Conservation (phyloP, 306 rosid species). For the Dalbergia cultrata region DNA sequence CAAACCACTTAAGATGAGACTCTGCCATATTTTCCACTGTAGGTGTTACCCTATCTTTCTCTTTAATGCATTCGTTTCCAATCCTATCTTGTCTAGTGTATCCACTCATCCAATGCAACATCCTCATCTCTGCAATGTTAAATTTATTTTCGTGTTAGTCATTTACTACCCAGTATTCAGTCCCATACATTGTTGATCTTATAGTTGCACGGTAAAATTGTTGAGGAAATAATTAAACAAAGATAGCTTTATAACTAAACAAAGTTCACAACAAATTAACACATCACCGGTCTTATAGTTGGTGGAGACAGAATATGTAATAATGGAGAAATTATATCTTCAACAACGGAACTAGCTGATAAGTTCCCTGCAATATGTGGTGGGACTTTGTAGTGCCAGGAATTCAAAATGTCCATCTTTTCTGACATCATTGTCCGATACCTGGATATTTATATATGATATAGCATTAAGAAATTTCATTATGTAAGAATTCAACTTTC, state of each 20-base stretch:
- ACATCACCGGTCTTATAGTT: slow-evolving; percentile 79
- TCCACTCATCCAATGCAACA: too few species aligned
- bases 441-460: slow-evolving; percentile 57
- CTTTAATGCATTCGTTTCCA: too few species aligned
- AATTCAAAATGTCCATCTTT: slow-evolving; percentile 73
- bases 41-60: too few species aligned
- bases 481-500: slow-evolving; percentile 15
- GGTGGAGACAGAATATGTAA: slow-evolving; percentile 88
- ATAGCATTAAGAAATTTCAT: slow-evolving; percentile 25
- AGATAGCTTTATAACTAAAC: slow-evolving; percentile 4
- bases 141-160: too few species aligned
- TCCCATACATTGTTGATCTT: too few species aligned
- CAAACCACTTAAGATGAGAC: too few species aligned
- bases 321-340: slow-evolving; percentile 82
- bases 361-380: slow-evolving; percentile 81
- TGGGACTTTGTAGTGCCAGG: slow-evolving; percentile 79
- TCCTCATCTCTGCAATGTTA: too few species aligned
- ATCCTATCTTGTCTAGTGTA: too few species aligned
- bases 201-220: too few species aligned
- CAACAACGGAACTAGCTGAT: slow-evolving; percentile 73
- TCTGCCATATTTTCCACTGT: too few species aligned
- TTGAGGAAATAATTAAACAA: slow-evolving; percentile 29
- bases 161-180: too few species aligned
- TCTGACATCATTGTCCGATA: slow-evolving; percentile 69
- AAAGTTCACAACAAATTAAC: slow-evolving; percentile 29